Base-by-base conservation (phyloP, 352 stramenopile genomes). In the Pythium insidiosum region DNA sequence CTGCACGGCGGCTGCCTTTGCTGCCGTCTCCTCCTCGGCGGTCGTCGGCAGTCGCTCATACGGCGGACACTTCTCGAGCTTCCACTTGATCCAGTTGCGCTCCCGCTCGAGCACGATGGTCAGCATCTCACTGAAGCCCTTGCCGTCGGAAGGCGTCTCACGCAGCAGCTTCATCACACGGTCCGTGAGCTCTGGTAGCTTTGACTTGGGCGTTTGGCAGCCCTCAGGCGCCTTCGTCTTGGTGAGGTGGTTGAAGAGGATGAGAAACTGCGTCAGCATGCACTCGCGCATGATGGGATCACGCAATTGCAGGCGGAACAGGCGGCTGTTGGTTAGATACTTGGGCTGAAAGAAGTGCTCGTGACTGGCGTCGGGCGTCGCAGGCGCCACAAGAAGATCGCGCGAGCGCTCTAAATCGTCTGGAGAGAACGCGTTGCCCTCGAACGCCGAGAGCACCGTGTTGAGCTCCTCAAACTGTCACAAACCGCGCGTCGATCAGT, bases 321-420 rank as follows among this genome's bases (percentile, higher is more conserved):
- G 71, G 10, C 87, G 78, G 47, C 83, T 95, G 55, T 91, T 96
- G 18, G 85, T 96, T 23, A 96, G 57, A 60, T 96, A 96, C 60
- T 96, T 96, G 30, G 84, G 82, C 63, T 93, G 82, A 46, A 96
- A 96, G 50, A 94, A 96, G 35, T 88, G 75, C 24, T 88, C 78
- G 15, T 85, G 71, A 4, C 50, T 47, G 26, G 35, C 38, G 9
- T 49, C 22, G 11, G 35, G 21, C 5, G n/a, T 48, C 11, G 58
- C 40, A 1, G 22, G 37, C 5, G 23, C n/a, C 25, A 38, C 35
- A n/a, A 74, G 45, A 25, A 85, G 47, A 24, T 89, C 76, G 16
- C 61, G 58, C 16, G 76, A 73, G 20, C 76, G 76, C 44, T 89
- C 77, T 16, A 89, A 38, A 28, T 94, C 81, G 37, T 88, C 79